phyloP scores from a whole-genome alignment of 768 basidiomycete genomes.

The Favolaschia claudopus region DNA sequence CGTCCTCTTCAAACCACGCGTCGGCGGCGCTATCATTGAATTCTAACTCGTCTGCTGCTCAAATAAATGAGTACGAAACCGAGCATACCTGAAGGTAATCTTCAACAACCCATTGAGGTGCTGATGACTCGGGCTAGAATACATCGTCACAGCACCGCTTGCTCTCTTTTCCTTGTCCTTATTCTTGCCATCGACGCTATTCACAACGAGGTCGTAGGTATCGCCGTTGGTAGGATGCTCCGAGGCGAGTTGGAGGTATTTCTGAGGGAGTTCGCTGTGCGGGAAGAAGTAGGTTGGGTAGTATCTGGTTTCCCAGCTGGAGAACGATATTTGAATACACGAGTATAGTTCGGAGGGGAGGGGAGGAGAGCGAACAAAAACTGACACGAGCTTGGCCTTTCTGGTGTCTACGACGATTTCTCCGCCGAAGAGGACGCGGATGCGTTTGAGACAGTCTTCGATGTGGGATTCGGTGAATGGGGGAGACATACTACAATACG shows the following conservation, averaged over 20 bases:
- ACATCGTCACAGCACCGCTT: slow-evolving; percentile 44
- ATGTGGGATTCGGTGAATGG: slow-evolving; percentile 40
- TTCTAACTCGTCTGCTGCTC: background rate
- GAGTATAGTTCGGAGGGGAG: background rate
- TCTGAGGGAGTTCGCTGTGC: slow-evolving; percentile 49
- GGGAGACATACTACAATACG: slow-evolving; percentile 7
- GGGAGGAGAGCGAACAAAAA: background rate
- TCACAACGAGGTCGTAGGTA: slow-evolving; percentile 53
- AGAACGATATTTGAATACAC: slow-evolving; percentile 1
- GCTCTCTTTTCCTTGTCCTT: no score
- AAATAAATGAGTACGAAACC: background rate
- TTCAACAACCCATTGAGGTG: slow-evolving; percentile 56
- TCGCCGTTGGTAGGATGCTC: slow-evolving; percentile 40
- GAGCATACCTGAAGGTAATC: slow-evolving; percentile 45
- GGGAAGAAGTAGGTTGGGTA: slow-evolving; percentile 67
- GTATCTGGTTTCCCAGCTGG: slow-evolving; percentile 61
- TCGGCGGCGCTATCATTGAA: slow-evolving; percentile 50
- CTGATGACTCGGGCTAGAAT: slow-evolving; percentile 37
- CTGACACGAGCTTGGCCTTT: slow-evolving; percentile 69
- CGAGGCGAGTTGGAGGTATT: slow-evolving; percentile 46
- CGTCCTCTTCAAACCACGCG: slow-evolving; percentile 76
- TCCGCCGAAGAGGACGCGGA: slow-evolving; percentile 62
- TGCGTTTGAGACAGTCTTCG: slow-evolving; percentile 56
- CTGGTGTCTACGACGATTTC: slow-evolving; percentile 61
- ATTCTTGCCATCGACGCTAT: slow-evolving; percentile 41